These are phyloP conservation scores for Solanum hybrid DNA, from an alignment of 305 asterid species.

Conservation along the genomic window DNA sequence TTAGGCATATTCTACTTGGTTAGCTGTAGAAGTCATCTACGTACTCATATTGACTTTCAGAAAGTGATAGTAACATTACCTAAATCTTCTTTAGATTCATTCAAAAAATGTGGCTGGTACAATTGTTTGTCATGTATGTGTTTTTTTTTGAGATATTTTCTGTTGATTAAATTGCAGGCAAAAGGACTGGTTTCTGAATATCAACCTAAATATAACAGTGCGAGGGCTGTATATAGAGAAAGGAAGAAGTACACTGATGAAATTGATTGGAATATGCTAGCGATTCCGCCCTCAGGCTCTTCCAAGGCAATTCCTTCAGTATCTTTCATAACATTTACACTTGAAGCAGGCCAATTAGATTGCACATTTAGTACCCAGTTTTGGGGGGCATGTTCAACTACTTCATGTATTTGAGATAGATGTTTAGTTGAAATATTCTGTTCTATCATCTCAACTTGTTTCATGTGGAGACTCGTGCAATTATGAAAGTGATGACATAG, in stretches of 20 bases:
- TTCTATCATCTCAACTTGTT: background rate
- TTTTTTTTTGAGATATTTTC: background rate
- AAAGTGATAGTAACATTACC: background rate
- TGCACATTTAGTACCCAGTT: background rate
- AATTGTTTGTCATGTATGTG: background rate
- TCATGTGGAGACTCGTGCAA: background rate
- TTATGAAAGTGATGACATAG: background rate
- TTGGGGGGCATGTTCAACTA: background rate
- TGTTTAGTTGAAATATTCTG: background rate
- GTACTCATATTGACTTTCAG: background rate
- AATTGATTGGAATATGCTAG: constrained; percentile 97
- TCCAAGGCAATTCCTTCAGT: constrained; percentile 45
- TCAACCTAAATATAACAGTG: constrained; percentile 92
- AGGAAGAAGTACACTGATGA: constrained; percentile 81
- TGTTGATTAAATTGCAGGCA: constrained; percentile 45
- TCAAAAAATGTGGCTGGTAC: background rate
- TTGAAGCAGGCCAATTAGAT: background rate
- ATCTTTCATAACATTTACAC: background rate
- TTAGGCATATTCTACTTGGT: constrained; percentile 2
- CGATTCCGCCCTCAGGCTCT: constrained; percentile 85
- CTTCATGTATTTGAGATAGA: background rate
- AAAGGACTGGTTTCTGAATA: constrained; percentile 87
- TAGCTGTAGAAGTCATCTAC: background rate
- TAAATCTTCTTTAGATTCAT: background rate
- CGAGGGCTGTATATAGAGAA: constrained; percentile 95